Evolutionary conservation across 345 rosid genomes (phyloP), one percentile per base, ranked within the genome.

Genomic region (Bruguiera parviflora): DNA sequence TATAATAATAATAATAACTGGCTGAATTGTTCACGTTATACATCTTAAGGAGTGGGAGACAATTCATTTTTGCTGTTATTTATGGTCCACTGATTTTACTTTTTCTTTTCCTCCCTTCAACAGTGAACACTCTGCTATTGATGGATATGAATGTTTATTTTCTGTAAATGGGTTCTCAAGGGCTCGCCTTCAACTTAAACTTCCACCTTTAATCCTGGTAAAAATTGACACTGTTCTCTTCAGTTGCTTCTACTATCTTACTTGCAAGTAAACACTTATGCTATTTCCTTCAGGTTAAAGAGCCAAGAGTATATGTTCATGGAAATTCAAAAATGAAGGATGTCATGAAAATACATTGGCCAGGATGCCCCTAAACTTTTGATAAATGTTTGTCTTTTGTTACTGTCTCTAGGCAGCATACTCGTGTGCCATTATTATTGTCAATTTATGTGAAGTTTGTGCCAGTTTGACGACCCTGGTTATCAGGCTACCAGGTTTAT

Each of bases 121-220:
- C 87, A 92, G 99, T 71, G 97, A 95, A 78, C 92, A 90, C 73
- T 51, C 79, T 53, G 63, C 58, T 39, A 75, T 92, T 73, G 85
- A 77, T 74, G 97, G 98, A 69, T 92, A 80, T 84, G 67, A 82
- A 73, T 92, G 98, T 72, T 86, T 90, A 68, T 86, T 82, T 75
- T 65, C 76, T 16, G 77, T 78, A 53, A 78, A 82, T 70, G 96
- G 90, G 64, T 92, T 95, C 83, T 80, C 89, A 4, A 82, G 86
- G 82, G 61, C 87, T 53, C 80, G 65, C 27, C 80, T 82, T 70
- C 90, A 80, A 72, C 72, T 58, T 62, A 69, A 77, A 24, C 78
- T 90, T 72, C 96, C 92, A 31, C 97, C 91, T 5, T 46, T 87
- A 59, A 47, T 74, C 1, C 60, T 88, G 97, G 99, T 95, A 81